Evolutionary conservation across 2,329 filamentous ascomycete species (phyloP).

Genomic region (Pseudogymnoascus sp.): DNA sequence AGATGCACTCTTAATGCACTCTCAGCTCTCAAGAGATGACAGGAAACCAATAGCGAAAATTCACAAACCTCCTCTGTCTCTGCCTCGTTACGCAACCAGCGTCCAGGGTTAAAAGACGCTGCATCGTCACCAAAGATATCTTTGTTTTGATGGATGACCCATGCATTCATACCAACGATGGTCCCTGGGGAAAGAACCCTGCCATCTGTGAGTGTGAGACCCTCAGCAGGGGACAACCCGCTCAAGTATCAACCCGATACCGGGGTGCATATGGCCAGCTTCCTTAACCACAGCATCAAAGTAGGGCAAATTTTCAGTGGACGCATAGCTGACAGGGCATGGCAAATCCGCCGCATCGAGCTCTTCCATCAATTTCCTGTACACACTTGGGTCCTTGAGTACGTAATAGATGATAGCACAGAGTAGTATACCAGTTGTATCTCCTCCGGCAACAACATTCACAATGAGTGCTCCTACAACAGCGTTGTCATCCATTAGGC

Average conservation of each 20-base stretch:
- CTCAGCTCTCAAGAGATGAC: not conserved
- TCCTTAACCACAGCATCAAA: slow-evolving; percentile 45
- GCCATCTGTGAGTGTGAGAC: slow-evolving; percentile 31
- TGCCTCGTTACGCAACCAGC: slow-evolving; percentile 34
- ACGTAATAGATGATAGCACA: slow-evolving; percentile 30
- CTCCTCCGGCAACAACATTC: slow-evolving; percentile 24
- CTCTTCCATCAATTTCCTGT: slow-evolving; percentile 27
- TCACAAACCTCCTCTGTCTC: slow-evolving; percentile 25
- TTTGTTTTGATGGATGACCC: slow-evolving; percentile 32
- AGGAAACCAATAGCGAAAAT: not conserved
- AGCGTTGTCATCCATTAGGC: slow-evolving; percentile 9
- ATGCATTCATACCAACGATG: slow-evolving; percentile 35
- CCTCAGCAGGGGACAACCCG: slow-evolving; percentile 39
- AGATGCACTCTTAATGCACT: not conserved
- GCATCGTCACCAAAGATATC: slow-evolving; percentile 37
- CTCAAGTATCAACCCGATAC: slow-evolving; percentile 39
- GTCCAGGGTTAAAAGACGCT: slow-evolving; percentile 37
- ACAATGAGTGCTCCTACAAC: slow-evolving; percentile 10
- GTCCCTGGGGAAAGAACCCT: slow-evolving; percentile 30
- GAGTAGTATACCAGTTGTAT: slow-evolving; percentile 29
- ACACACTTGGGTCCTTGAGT: slow-evolving; percentile 26
- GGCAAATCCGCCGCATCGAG: slow-evolving; percentile 28
- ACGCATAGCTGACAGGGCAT: slow-evolving; percentile 18
- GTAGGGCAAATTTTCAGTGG: slow-evolving; percentile 31
- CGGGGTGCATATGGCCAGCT: slow-evolving; percentile 40